phyloP scores from a whole-genome alignment of 1,284 basidiomycete genomes.

The Heterobasidion occidentale region DNA sequence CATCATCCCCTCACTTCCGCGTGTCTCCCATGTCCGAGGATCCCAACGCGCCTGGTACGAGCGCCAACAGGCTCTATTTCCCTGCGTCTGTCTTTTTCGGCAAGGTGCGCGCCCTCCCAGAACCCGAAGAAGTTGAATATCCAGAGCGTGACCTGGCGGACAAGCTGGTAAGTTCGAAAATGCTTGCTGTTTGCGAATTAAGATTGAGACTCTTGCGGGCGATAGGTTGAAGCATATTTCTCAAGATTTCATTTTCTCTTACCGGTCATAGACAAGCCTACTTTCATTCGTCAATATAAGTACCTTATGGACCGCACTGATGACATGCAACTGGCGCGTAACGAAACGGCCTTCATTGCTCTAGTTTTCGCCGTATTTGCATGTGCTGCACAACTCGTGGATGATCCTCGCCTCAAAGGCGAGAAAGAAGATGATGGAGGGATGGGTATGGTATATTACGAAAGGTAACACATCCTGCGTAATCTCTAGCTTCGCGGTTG shows the following conservation, averaged over 20 bases:
- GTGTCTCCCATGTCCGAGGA: slow-evolving; percentile 79
- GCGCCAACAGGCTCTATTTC: slow-evolving; percentile 69
- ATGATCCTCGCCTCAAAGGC: slow-evolving; percentile 60
- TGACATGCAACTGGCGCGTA: slow-evolving; percentile 42
- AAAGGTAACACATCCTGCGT: slow-evolving; percentile 45
- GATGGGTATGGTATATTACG: slow-evolving; percentile 82
- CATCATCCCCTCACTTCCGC: slow-evolving; percentile 65
- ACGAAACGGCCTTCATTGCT: slow-evolving; percentile 65
- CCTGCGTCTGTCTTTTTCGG: slow-evolving; percentile 85
- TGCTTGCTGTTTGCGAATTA: no score
- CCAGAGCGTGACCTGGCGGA: slow-evolving; percentile 77
- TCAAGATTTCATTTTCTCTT: slow-evolving; percentile 77
- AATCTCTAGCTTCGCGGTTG: slow-evolving; percentile 11
- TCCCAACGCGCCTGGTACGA: slow-evolving; percentile 51
- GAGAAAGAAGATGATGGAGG: slow-evolving; percentile 65
- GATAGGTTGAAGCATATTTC: slow-evolving; percentile 79
- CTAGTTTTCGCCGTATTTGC: slow-evolving; percentile 81
- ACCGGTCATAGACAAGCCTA: slow-evolving; percentile 77
- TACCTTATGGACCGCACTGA: slow-evolving; percentile 64
- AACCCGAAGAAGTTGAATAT: slow-evolving; percentile 82
- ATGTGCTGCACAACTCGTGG: slow-evolving; percentile 69
- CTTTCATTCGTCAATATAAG: slow-evolving; percentile 67
- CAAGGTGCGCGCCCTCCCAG: slow-evolving; percentile 75
- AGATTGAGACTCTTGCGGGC: no score
- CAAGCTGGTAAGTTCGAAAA: slow-evolving; percentile 49